Evolutionary conservation across 345 rosid genomes (phyloP).

Genomic region (Hibiscus tridactylites): DNA sequence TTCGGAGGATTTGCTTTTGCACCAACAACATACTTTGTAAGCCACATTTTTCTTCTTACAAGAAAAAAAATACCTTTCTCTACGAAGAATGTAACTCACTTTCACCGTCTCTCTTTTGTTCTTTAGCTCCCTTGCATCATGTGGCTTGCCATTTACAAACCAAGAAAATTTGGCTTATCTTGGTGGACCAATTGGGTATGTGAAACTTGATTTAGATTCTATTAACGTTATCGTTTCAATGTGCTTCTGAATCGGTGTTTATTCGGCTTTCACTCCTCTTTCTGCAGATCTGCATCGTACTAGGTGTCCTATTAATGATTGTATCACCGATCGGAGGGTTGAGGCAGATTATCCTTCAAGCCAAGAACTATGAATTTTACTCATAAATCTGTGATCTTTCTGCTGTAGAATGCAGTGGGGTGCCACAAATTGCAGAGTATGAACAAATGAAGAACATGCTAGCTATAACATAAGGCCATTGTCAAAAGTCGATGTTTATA

Average conservation of each 20-base stretch:
- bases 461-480: background rate
- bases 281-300: slow-evolving; percentile 54
- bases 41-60: slow-evolving; percentile 4
- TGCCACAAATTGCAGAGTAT: background rate
- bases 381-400: slow-evolving; percentile 24
- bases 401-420: background rate
- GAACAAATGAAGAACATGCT: slow-evolving; percentile 3
- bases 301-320: slow-evolving; percentile 59
- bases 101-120: background rate
- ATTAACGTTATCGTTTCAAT: background rate
- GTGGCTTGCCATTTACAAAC: slow-evolving; percentile 53
- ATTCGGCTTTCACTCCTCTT: background rate
- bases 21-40: slow-evolving; percentile 76
- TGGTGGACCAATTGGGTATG: slow-evolving; percentile 74
- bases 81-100: background rate
- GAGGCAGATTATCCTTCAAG: slow-evolving; percentile 49
- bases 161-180: slow-evolving; percentile 45
- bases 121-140: slow-evolving; percentile 64
- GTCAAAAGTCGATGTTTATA: background rate
- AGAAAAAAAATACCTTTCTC: background rate
- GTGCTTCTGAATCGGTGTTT: background rate
- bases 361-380: slow-evolving; percentile 49
- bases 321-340: slow-evolving; percentile 74
- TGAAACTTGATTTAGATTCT: background rate
- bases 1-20: slow-evolving; percentile 86